These are phyloP conservation scores for Saturnispora dispora DNA, from an alignment of 805 yeast species.

Conservation along the genomic window DNA sequence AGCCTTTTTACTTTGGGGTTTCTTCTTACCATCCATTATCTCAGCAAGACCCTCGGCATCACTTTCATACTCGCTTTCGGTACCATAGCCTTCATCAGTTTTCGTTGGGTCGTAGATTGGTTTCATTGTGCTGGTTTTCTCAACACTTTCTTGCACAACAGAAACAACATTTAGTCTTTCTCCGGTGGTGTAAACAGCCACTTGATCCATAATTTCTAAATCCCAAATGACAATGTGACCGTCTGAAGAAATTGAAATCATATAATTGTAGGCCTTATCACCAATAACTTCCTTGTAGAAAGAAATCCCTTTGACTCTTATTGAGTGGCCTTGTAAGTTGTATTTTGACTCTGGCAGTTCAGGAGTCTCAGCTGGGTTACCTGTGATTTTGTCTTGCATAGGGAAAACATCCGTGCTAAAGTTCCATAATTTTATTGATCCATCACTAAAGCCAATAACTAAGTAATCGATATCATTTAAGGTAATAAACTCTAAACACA, in stretches of 20 bases:
- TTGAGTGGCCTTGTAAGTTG: constrained; percentile 69
- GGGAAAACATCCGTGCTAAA: constrained; percentile 26
- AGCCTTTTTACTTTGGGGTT: constrained; percentile 22
- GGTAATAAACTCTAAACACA: constrained; percentile 50
- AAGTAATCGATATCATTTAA: constrained; percentile 43
- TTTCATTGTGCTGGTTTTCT: constrained; percentile 62
- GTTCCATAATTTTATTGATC: constrained; percentile 52
- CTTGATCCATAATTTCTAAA: constrained; percentile 54
- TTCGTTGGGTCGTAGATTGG: constrained; percentile 30
- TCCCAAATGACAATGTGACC: constrained; percentile 93
- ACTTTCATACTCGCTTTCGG: constrained; percentile 68
- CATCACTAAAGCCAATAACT: constrained; percentile 63
- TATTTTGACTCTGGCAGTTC: constrained; percentile 38
- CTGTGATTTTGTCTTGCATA: constrained; percentile 13
- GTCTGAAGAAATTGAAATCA: constrained; percentile 84
- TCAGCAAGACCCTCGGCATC: constrained; percentile 60
- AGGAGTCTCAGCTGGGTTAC: constrained; percentile 25
- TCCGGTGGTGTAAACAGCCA: constrained; percentile 84
- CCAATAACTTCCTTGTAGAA: constrained; percentile 32
- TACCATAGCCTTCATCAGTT: constrained; percentile 33
- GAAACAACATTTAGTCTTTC: constrained; percentile 86
- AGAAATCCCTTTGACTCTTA: constrained; percentile 73
- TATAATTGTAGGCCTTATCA: constrained; percentile 31
- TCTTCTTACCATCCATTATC: constrained; percentile 43
- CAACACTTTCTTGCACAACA: constrained; percentile 67